Percentiles rank a stretch among this genome's conserved stretches.
These are phyloP conservation scores for Colletotrichum musicola DNA, from an alignment of 2,329 filamentous ascomycete species.

Conservation along the genomic window DNA sequence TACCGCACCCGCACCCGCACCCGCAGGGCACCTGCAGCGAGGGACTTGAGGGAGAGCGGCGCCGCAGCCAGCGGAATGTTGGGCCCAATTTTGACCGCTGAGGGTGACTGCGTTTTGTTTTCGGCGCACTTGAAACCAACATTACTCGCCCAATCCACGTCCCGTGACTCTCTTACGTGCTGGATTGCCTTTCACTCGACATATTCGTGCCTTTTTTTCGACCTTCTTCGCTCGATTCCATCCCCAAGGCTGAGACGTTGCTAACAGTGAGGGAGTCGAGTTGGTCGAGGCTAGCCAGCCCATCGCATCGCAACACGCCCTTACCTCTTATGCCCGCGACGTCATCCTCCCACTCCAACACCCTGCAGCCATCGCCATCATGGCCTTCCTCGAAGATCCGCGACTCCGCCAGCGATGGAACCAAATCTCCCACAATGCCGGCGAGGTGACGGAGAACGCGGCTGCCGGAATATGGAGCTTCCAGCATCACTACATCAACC, in stretches of 20 bases:
- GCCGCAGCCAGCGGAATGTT: conserved; percentile 31
- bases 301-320: conserved; percentile 2
- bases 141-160: conserved; percentile 29
- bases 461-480: conserved; percentile 92
- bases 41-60: conserved; percentile 2
- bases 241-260: conserved; percentile 27
- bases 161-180: conserved; percentile 26
- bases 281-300: conserved; percentile 26
- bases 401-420: conserved; percentile 94
- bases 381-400: conserved; percentile 81
- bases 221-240: not conserved
- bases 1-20: conserved; percentile 7
- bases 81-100: conserved; percentile 37
- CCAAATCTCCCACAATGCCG: conserved; percentile 90
- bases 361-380: conserved; percentile 47
- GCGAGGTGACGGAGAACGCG: conserved; percentile 91
- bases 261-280: not conserved
- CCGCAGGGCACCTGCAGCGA: conserved; percentile 26
- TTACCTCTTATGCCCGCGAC: conserved; percentile 29
- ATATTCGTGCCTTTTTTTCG: not conserved
- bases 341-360: conserved; percentile 14
- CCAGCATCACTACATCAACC: conserved; percentile 85
- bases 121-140: conserved; percentile 38
- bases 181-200: conserved; percentile 16
- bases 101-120: conserved; percentile 32